A percentile compares a stretch with the other conserved stretches of the same genome.
These are phyloP conservation scores for Spergularia azorica DNA, from an alignment of 179 eudicot genomes.

Conservation along the genomic window DNA sequence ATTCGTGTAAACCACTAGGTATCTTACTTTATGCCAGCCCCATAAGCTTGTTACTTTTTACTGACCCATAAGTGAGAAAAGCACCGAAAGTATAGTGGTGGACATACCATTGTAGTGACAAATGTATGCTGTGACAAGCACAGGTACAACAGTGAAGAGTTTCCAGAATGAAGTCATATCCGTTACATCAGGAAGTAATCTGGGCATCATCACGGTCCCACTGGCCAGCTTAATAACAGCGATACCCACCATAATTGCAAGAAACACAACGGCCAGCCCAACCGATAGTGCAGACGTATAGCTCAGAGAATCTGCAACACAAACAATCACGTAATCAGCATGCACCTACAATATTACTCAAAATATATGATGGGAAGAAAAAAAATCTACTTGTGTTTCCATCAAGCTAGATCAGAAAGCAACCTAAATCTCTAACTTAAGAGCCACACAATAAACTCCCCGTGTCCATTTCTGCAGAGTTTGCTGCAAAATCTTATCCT, in stretches of 20 bases:
- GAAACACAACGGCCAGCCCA: constrained; percentile 60
- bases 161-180: constrained; percentile 58
- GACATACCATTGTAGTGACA: constrained; percentile 73
- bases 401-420: not conserved
- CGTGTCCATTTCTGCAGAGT: not conserved
- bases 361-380: not conserved
- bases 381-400: not conserved
- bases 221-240: constrained; percentile 42
- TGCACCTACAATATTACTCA: not conserved
- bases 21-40: too few species aligned
- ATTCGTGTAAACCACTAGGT: too few species aligned
- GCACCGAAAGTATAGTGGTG: not conserved
- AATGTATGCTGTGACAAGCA: constrained; percentile 65
- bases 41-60: not conserved
- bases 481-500: not conserved
- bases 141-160: constrained; percentile 70
- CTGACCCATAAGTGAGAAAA: not conserved
- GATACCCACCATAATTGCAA: constrained; percentile 56
- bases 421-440: too few species aligned
- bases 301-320: constrained; percentile 58
- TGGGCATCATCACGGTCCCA: constrained; percentile 54
- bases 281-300: constrained; percentile 65
- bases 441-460: not conserved
- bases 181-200: constrained; percentile 52
- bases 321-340: constrained; percentile 12